Percentiles rank a stretch among this genome's conserved stretches.
Conservation (phyloP, 1,139 yeast species). For the Martiniozyma asiatica region DNA sequence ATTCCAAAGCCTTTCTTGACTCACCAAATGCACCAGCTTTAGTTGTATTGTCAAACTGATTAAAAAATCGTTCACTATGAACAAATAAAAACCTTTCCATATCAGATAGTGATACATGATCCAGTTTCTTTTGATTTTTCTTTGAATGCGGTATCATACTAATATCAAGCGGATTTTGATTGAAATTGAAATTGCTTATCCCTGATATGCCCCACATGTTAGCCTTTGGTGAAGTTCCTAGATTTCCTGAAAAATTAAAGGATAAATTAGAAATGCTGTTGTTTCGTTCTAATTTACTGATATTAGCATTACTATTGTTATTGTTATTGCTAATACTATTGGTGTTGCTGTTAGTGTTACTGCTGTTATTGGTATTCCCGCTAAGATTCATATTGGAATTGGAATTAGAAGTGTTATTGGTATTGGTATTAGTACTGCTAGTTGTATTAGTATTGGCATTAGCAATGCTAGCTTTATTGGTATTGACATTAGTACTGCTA, state of each 20-base stretch:
- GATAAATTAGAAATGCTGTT: too few relatives aligned
- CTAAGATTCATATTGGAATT: not conserved
- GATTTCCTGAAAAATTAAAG: too few relatives aligned
- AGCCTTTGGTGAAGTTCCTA: too few relatives aligned
- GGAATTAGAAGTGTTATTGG: not conserved
- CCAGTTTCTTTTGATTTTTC: too few relatives aligned
- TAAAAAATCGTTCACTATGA: conserved; percentile 38
- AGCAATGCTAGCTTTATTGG: not conserved
- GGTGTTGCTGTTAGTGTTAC: conserved; percentile 5
- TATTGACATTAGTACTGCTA: not conserved
- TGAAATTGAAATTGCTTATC: too few relatives aligned
- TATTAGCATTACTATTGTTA: conserved; percentile 5
- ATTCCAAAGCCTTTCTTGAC: conserved; percentile 37
- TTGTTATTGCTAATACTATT: conserved; percentile 5
- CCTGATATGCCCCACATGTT: too few relatives aligned
- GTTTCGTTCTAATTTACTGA: conserved; percentile 1
- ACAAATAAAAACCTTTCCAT: conserved; percentile 37
- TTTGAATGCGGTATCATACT: too few relatives aligned
- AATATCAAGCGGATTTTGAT: too few relatives aligned
- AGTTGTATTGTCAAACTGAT: conserved; percentile 27
- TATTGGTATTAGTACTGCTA: too few relatives aligned
- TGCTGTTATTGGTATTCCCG: not conserved
- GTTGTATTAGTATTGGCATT: too few relatives aligned
- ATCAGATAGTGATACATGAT: conserved; percentile 20
- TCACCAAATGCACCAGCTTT: conserved; percentile 36